Conservation (phyloP, 129 eudicot species). For the Arctium minus region DNA sequence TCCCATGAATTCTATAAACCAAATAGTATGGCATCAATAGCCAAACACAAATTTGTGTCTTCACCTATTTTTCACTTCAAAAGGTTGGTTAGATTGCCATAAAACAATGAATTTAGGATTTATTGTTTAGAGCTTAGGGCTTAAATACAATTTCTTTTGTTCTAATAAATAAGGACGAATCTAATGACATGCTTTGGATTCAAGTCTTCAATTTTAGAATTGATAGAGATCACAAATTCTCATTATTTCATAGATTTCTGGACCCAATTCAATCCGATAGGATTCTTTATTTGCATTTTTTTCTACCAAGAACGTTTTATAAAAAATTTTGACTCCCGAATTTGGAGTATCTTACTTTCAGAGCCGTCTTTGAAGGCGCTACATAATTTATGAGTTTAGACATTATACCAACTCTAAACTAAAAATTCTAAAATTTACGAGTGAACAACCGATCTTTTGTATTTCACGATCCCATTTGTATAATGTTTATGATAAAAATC, state of each 20-base stretch:
- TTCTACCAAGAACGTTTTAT: background rate
- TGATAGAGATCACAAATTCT: background rate
- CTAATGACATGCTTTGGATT: background rate
- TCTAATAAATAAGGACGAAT: background rate
- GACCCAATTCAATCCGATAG: background rate
- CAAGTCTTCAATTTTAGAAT: background rate
- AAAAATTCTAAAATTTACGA: background rate
- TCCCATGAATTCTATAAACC: no score
- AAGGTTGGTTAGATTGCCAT: no score
- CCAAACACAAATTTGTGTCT: no score
- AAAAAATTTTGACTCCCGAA: background rate
- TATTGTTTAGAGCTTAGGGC: background rate
- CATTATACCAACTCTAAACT: background rate
- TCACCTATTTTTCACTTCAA: no score
- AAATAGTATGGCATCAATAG: no score
- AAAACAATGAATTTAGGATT: no score
- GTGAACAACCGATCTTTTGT: background rate
- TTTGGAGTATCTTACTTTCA: background rate
- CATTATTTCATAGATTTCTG: background rate
- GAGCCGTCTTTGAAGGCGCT: background rate
- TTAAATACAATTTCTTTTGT: no score
- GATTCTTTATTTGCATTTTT: background rate
- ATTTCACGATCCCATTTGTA: background rate
- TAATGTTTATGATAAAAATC: background rate
- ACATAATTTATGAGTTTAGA: background rate